Percentiles rank a stretch among this genome's conserved stretches.
These are phyloP conservation scores for Lactifluus pinguis DNA, from an alignment of 768 basidiomycete genomes.

Conservation along the genomic window DNA sequence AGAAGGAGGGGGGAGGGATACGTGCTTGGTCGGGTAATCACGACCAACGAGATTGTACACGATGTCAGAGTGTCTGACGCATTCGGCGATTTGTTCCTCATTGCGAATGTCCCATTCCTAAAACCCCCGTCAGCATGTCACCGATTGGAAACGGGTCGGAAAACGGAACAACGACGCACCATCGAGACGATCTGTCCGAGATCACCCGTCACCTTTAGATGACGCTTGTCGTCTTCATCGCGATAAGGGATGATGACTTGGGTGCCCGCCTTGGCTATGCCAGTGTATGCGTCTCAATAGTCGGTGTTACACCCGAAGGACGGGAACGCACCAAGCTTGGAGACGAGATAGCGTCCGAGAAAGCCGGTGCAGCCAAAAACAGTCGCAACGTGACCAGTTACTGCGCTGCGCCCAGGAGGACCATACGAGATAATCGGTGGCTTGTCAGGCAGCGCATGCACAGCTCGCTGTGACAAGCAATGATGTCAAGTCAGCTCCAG, in stretches of 20 bases:
- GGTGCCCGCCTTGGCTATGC: constrained; percentile 82
- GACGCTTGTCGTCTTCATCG: constrained; percentile 86
- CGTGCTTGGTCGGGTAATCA: constrained; percentile 92
- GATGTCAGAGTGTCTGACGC: constrained; percentile 87
- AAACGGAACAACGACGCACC: constrained; percentile 38
- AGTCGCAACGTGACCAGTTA: constrained; percentile 86
- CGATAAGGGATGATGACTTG: constrained; percentile 94
- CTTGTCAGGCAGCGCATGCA: constrained; percentile 55
- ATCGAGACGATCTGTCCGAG: constrained; percentile 92
- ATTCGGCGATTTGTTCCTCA: constrained; percentile 87
- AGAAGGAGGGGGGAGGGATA: background rate
- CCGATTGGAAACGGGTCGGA: background rate
- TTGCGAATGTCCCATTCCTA: constrained; percentile 96
- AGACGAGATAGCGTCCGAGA: constrained; percentile 86
- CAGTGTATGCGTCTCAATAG: background rate
- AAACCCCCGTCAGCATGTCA: background rate
- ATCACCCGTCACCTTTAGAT: constrained; percentile 91
- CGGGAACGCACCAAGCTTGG: constrained; percentile 68
- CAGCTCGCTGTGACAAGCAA: constrained; percentile 45
- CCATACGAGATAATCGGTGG: constrained; percentile 72
- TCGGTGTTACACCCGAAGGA: background rate
- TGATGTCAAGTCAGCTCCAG: background rate
- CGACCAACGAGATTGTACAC: constrained; percentile 95
- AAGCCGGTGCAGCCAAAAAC: constrained; percentile 98
- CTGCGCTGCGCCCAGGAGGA: constrained; percentile 75